Base-by-base conservation (phyloP, 176 grass and related monocot genomes). In the Oryza officinalis region DNA sequence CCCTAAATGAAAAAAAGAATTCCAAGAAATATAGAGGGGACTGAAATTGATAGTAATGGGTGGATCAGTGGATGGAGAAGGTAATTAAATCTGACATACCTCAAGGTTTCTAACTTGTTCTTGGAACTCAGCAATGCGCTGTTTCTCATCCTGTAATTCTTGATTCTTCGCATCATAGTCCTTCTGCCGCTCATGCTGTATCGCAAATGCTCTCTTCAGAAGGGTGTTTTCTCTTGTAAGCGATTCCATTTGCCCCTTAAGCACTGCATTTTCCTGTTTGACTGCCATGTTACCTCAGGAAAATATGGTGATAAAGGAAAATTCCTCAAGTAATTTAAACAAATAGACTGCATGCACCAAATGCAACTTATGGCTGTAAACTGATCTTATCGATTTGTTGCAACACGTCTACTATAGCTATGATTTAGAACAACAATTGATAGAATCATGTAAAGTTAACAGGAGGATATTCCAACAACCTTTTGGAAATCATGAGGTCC, bases 81-180 rank as follows among this genome's bases (percentile, higher is more conserved):
- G 41, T n/a, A 81, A 81, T 4, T 31, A 54, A 82, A 82, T 33
- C 27, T 75, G 44, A 18, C 54, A 70, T 76, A 92, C 87, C 87
- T 92, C 90, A 13, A 92, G 83, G 40, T 69, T 87, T 43, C 80
- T 80, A 28, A 92, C 79, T 83, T 87, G 83, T 15, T 92, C 90
- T 72, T 92, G 87, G 64, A 87, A 87, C 64, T 89, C 69, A 59
- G 81, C 33, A 23, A 85, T 81, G 3, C 83, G 35, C 46, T 88
- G 87, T 63, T 80, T 89, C 74, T 89, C 27, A 52, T 81, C 74
- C n/a, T 87, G 75, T 37, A 89, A 30, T 64, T 92, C 87, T 79
- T 89, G 67, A 31, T 13, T 76, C 35, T 71, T 79, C 72, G 59
- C 80, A n/a, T 89, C 80, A 30, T 87, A 84, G 40, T 89, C 87